phyloP scores from a whole-genome alignment of 1,139 yeast species.

The Suhomyces maxii region DNA sequence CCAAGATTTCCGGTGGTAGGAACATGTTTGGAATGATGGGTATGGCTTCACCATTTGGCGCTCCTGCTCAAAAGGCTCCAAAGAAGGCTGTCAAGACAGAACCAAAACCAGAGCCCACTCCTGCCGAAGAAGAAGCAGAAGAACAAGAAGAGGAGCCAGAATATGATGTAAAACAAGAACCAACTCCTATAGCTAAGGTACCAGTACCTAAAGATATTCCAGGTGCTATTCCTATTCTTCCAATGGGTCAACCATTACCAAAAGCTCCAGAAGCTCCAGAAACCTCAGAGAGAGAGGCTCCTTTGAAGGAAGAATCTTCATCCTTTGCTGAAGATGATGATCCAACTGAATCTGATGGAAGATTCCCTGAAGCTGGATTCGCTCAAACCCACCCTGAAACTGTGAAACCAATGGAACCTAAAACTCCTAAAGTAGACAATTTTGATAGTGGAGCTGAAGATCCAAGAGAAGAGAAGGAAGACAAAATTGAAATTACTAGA shows the following conservation, averaged over 20 bases:
- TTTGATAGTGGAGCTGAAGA: constrained; percentile 24
- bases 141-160: not conserved
- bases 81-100: constrained; percentile 13
- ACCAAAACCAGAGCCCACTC: constrained; percentile 16
- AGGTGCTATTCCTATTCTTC: constrained; percentile 51
- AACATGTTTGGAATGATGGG: constrained; percentile 87
- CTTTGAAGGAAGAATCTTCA: constrained; percentile 20
- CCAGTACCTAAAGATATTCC: constrained; percentile 12
- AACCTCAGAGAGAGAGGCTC: not conserved
- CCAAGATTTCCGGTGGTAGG: constrained; percentile 88
- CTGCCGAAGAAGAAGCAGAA: constrained; percentile 5
- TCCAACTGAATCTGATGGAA: constrained; percentile 22
- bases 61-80: constrained; percentile 28
- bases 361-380: constrained; percentile 17
- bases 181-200: not conserved
- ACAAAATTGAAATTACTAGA: constrained; percentile 13
- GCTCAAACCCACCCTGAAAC: constrained; percentile 15
- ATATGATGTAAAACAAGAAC: not conserved
- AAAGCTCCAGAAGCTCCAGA: constrained; percentile 1
- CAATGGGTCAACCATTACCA: constrained; percentile 32
- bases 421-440: constrained; percentile 10
- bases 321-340: constrained; percentile 36
- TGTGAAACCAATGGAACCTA: constrained; percentile 14
- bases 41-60: constrained; percentile 57
- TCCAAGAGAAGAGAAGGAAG: constrained; percentile 12